Evolutionary conservation across 2,329 filamentous ascomycete genomes (phyloP).

Genomic region (Diaporthe citri): DNA sequence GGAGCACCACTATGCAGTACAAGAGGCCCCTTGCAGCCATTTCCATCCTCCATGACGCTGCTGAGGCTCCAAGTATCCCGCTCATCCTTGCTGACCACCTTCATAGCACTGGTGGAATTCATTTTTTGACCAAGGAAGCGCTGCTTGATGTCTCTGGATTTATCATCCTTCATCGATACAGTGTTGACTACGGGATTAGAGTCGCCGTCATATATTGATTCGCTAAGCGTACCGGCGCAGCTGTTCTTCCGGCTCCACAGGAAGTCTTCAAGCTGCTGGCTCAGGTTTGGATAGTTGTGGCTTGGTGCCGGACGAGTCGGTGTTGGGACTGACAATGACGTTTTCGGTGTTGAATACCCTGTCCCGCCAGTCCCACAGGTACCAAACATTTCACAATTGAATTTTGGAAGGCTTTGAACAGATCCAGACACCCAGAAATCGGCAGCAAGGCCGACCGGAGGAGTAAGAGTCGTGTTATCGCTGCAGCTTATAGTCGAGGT

Average conservation of each 20-base stretch:
- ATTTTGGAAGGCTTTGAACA: accelerated
- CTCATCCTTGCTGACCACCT: accelerated
- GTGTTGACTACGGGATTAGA: accelerated
- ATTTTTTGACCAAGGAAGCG: neutral
- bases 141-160: neutral
- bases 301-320: neutral
- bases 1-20: no score
- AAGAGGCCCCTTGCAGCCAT: neutral
- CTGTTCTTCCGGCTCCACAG: constrained; percentile 11
- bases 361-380: accelerated
- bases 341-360: neutral
- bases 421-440: neutral
- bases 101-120: neutral
- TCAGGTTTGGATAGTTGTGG: neutral
- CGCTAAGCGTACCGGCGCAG: neutral
- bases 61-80: neutral
- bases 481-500: neutral
- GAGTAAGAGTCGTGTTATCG: neutral
- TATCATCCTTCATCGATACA: neutral
- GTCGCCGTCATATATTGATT: neutral
- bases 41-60: neutral
- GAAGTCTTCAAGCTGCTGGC: constrained; percentile 5
- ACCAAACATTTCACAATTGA: neutral
- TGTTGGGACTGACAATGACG: neutral
- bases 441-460: neutral